These are phyloP conservation scores for Choiromyces venosus DNA, from an alignment of 495 filamentous ascomycete genomes.

Conservation along the genomic window DNA sequence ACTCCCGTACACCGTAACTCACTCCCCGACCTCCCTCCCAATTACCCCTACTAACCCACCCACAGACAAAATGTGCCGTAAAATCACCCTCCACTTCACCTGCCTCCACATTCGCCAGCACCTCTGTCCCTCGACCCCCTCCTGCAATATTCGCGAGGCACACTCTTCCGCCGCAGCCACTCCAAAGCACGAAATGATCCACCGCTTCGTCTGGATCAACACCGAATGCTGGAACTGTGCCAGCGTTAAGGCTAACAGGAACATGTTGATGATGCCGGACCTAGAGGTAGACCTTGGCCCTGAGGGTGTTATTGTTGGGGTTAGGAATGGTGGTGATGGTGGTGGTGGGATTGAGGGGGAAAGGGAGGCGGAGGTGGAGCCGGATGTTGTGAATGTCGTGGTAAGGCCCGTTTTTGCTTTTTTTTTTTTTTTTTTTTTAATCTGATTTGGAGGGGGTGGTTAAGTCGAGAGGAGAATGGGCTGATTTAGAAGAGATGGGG, in stretches of 20 bases:
- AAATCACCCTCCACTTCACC: neutral
- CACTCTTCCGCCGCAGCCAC: neutral
- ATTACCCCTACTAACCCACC: neutral
- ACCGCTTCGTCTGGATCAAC: neutral
- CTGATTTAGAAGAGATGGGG: too few species aligned
- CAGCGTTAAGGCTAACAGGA: neutral
- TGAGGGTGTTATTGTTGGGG: too few species aligned
- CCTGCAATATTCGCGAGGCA: neutral
- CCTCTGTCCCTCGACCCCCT: neutral
- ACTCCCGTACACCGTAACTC: neutral
- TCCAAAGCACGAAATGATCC: neutral
- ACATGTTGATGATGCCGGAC: too few species aligned
- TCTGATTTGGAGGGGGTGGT: too few species aligned
- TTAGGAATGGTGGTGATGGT: too few species aligned
- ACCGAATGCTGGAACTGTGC: neutral
- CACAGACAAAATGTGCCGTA: neutral
- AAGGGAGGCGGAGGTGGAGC: too few species aligned
- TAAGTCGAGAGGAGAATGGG: too few species aligned
- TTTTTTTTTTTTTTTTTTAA: too few species aligned
- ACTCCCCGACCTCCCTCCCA: neutral
- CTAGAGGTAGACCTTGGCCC: too few species aligned
- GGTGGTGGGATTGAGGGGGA: too few species aligned
- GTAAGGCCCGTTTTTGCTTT: too few species aligned
- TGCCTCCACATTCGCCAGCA: neutral
- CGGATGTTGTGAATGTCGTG: too few species aligned